A percentile compares a stretch with the other conserved stretches of the same genome.
phyloP scores from a whole-genome alignment of 1,139 yeast genomes.

The Insectozyma bohioensis region DNA sequence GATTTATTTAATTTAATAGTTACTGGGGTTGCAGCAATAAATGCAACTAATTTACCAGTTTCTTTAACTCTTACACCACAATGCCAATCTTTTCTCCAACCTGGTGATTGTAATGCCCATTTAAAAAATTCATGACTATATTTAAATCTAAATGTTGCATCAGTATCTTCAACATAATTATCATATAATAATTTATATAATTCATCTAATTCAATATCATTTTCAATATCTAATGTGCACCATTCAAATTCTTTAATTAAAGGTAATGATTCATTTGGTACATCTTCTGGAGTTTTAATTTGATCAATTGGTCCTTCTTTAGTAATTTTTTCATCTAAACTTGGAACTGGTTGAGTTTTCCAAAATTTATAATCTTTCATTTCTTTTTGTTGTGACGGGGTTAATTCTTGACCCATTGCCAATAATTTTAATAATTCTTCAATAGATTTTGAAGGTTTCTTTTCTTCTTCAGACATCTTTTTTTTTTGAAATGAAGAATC shows the following conservation, averaged over 20 bases:
- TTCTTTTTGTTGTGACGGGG: conserved; percentile 54
- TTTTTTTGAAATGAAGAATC: too few relatives aligned
- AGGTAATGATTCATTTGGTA: conserved; percentile 68
- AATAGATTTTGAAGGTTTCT: conserved; percentile 26
- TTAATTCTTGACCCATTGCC: conserved; percentile 54
- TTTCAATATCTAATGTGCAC: conserved; percentile 73
- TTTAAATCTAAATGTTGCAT: conserved; percentile 87
- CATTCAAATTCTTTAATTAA: conserved; percentile 83
- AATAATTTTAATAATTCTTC: conserved; percentile 52
- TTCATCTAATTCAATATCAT: conserved; percentile 60
- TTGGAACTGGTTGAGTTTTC: conserved; percentile 96
- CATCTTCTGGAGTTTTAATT: conserved; percentile 64
- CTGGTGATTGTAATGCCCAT: conserved; percentile 96
- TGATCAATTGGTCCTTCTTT: conserved; percentile 83
- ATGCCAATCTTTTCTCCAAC: conserved; percentile 87
- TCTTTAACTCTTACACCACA: conserved; percentile 87
- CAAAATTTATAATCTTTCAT: conserved; percentile 95
- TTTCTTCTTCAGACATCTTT: conserved; percentile 5
- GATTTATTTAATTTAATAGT: conserved; percentile 59
- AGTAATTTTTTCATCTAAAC: conserved; percentile 63
- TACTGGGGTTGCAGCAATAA: conserved; percentile 88
- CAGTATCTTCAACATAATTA: conserved; percentile 92
- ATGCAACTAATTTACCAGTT: conserved; percentile 79
- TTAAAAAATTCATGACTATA: conserved; percentile 80
- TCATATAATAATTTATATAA: conserved; percentile 79